Base-by-base conservation (phyloP, 2,329 filamentous ascomycete species). In the Alternaria longipes region DNA sequence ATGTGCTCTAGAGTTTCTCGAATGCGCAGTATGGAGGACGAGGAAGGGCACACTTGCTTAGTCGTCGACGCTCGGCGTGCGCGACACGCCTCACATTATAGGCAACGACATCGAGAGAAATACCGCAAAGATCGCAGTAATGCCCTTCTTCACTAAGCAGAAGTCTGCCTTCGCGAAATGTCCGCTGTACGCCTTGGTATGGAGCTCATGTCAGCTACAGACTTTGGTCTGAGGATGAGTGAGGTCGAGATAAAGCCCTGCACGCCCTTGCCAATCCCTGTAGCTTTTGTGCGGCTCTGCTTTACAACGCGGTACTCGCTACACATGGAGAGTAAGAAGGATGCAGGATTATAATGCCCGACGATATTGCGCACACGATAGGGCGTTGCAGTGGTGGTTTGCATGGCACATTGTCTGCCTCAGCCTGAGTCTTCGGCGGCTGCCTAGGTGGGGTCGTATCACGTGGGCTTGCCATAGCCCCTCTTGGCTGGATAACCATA, bases 191-290 rank as follows among this genome's bases (percentile, higher is more conserved):
- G 40, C 40, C 40, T 14, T 16, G 20, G 12, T 24, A 6, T 14
- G 9, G 3, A 9, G 0, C 14, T 24, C 11, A 24, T 42, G 40
- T 16, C 20, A 42, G 40, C 40, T 24, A 42, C 7, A 7, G 12
- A 42, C 12, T 2, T 5, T 6, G 24, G 6, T 18, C 20, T 1
- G 22, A 6, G 8, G 11, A 42, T 53, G 56, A 58, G 26, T 26
- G 55, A 58, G 28, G 56, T 58, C 20, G 18, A n/a, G 53, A 46
- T 46, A 58, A 41, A 47, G 56, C 41, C 55, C 40, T 28, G 55
- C 8, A 46, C 11, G n/a, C 54, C 18, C 28, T 44, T 54, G 14
- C 38, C 40, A 20, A 4, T 4, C 16, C 7, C 28, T 24, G 30
- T 40, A 8, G 36, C 36, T 7, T 12, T 16, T 16, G 40, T 24